Base-by-base conservation (phyloP, 73 alveolate genomes). In the Stentor roeselii region DNA sequence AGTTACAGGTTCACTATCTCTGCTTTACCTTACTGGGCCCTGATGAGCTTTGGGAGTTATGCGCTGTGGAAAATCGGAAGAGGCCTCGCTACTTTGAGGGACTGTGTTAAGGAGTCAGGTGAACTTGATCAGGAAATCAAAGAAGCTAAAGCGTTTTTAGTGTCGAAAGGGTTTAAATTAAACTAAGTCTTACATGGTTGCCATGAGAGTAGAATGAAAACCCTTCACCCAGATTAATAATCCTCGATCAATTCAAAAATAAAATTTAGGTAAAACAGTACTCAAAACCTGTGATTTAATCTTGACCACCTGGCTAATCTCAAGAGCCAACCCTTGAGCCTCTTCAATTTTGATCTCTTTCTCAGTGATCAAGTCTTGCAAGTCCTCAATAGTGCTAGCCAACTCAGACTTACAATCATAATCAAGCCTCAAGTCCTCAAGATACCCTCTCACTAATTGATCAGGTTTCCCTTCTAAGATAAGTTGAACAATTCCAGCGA, bases 21-120 rank as follows among this genome's bases (percentile, higher is more conserved):
- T 30, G 80, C 80, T 67, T n/a, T 67, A 27, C 80, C 80, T 21
- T 67, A 67, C 34, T 67, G 80, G 80, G 21, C 27, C 41, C 37
- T 67, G 37, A 67, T 67, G 1, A 32, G 42, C 11, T 67, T 67
- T 67, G 80, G 80, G 0, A 27, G 80, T 34, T 21, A 67, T 1
- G 80, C 80, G 27, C 2, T 67, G 0, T 27, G 21, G 0, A 67
- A 32, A 21, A 67, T 67, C 37, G 80, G 80, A 1, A 14, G 14
- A 21, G 80, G 37, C 37, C 34, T 67, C 15, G 21, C 37, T 30
- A 2, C 80, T 21, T 67, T 67, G 34, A n/a, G 80, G 37, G 80
- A 67, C 42, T 67, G 80, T 2, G 41, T 32, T 21, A 40, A 67
- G 34, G 80, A 67, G 37, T 21, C 80, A 34, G 80, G 42, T 21